phyloP scores from a whole-genome alignment of 225 moss, liverwort and hornwort species.

The Climacium dendroides region DNA sequence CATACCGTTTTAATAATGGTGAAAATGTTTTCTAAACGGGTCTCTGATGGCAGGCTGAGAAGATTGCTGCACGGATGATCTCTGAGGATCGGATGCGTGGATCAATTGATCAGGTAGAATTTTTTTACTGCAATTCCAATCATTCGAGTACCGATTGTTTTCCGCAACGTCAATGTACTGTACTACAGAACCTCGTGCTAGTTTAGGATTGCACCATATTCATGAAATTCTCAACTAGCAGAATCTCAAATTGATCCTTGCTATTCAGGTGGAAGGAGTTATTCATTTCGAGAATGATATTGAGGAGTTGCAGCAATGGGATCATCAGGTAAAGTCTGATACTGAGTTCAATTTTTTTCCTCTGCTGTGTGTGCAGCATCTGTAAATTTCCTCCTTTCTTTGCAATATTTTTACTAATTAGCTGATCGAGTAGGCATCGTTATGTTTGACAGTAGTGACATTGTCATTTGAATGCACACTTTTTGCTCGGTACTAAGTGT shows the following conservation, averaged over 20 bases:
- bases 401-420: background rate
- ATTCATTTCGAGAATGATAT: slow-evolving; percentile 99
- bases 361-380: background rate
- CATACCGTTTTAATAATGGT: background rate
- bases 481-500: background rate
- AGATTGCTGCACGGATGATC: slow-evolving; percentile 97
- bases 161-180: background rate
- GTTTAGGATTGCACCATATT: background rate
- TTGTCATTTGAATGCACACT: background rate
- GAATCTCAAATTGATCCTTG: background rate
- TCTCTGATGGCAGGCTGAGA: slow-evolving; percentile 66
- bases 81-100: slow-evolving; percentile 99
- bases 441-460: background rate
- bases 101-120: slow-evolving; percentile 82
- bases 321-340: slow-evolving; percentile 63
- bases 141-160: background rate
- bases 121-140: background rate
- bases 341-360: background rate
- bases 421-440: background rate
- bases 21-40: background rate
- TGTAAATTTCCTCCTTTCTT: background rate
- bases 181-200: background rate
- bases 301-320: slow-evolving; percentile 99
- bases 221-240: background rate
- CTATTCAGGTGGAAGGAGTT: slow-evolving; percentile 79